Conservation (phyloP, 257 asterid genomes). For the Salvia splendens region DNA sequence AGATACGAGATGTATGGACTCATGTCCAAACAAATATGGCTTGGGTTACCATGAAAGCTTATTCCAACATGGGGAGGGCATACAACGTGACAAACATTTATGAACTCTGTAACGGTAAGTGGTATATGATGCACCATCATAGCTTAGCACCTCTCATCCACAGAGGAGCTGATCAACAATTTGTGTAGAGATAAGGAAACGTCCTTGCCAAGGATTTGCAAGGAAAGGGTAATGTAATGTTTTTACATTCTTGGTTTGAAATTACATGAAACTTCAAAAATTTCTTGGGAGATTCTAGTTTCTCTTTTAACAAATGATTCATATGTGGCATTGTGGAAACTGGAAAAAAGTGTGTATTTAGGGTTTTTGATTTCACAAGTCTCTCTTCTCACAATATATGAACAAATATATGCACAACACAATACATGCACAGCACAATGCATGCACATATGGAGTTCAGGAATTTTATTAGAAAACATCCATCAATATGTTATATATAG, state of each 20-base stretch:
- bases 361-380: no score
- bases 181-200: constrained; percentile 45
- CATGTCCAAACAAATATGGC: constrained; percentile 70
- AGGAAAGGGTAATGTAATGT: constrained; percentile 39
- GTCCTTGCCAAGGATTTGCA: neutral
- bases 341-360: no score
- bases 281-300: constrained; percentile 15
- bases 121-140: constrained; percentile 96
- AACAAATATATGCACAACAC: no score
- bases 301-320: neutral
- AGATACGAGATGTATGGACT: constrained; percentile 64
- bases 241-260: constrained; percentile 33
- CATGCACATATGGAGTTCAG: no score
- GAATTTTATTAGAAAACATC: no score
- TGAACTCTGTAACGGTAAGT: constrained; percentile 72
- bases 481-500: no score
- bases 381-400: no score
- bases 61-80: constrained; percentile 52
- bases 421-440: no score
- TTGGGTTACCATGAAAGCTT: constrained; percentile 92
- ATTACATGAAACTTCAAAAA: constrained; percentile 20
- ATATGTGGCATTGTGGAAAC: neutral
- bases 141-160: constrained; percentile 54
- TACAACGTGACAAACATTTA: constrained; percentile 62
- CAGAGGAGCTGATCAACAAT: constrained; percentile 54